Conservation (phyloP, 179 eudicot species). For the Spergularia azorica region DNA sequence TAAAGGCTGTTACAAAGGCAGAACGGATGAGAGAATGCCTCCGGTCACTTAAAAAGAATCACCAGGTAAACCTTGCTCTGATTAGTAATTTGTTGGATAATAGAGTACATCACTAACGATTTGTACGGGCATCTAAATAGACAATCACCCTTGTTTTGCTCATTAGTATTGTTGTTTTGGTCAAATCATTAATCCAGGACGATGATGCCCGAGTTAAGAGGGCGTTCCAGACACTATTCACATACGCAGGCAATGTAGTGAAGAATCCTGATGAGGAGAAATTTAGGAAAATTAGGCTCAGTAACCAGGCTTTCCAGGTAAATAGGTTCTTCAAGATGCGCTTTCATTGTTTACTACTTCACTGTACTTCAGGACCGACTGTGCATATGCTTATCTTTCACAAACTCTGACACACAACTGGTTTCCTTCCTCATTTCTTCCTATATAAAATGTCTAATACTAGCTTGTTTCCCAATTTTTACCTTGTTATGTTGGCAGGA, state of each 20-base stretch:
- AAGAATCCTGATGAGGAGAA: conserved; percentile 93
- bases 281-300: conserved; percentile 87
- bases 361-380: background rate
- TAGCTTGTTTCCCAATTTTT: background rate
- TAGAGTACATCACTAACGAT: background rate
- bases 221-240: conserved; percentile 90
- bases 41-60: conserved; percentile 80
- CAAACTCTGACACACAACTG: background rate
- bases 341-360: background rate
- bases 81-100: background rate
- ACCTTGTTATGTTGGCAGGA: conserved; percentile 48
- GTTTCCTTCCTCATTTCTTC: background rate
- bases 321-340: background rate
- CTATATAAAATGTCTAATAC: background rate
- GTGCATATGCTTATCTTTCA: background rate
- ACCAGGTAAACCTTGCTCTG: conserved; percentile 55
- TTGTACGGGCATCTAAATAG: background rate
- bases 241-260: conserved; percentile 81
- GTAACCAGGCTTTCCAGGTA: conserved; percentile 91
- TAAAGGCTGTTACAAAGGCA: conserved; percentile 88
- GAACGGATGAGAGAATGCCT: conserved; percentile 98
- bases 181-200: conserved; percentile 47
- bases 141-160: conserved; percentile 1
- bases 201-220: conserved; percentile 88
- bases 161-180: conserved; percentile 6